Evolutionary conservation across 768 basidiomycete species (phyloP).

Genomic region (Baorangia bicolor): DNA sequence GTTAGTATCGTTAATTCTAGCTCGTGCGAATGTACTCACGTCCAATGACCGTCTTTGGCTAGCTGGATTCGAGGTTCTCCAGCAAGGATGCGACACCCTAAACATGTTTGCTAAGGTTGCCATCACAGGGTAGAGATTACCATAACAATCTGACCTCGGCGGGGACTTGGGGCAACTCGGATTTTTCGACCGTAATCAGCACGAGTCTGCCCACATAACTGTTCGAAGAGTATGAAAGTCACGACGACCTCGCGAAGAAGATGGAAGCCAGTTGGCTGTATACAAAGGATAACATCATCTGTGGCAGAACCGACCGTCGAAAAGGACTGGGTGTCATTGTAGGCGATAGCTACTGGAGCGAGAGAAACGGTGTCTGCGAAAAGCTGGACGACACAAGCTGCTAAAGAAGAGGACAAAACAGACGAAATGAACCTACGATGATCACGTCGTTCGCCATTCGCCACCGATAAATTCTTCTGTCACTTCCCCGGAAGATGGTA

Average conservation of each 20-base stretch:
- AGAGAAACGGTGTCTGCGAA: not conserved
- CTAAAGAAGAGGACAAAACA: not conserved
- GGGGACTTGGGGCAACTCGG: not conserved
- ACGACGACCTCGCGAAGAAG: constrained; percentile 16
- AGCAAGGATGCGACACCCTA: not conserved
- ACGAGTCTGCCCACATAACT: not conserved
- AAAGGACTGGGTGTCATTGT: not conserved
- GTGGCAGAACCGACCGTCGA: not conserved
- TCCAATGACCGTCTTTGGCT: not conserved
- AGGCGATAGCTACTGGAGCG: constrained; percentile 12
- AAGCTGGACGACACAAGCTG: constrained; percentile 2
- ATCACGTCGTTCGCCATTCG: not conserved
- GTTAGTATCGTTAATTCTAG: not conserved
- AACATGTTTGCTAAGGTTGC: not conserved
- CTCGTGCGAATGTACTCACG: not conserved
- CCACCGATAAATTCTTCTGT: constrained; percentile 15
- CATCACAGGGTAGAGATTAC: not conserved
- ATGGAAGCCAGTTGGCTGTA: constrained; percentile 21
- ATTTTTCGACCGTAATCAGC: not conserved
- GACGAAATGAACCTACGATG: not conserved
- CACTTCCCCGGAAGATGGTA: constrained; percentile 8
- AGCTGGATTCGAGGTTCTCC: not conserved
- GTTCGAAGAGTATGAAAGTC: constrained; percentile 18
- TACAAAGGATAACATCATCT: not conserved
- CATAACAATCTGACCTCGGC: not conserved